Evolutionary conservation across 306 rosid genomes (phyloP), one percentile per base, ranked within the genome.

Genomic region (Herpetospermum pedunculosum): DNA sequence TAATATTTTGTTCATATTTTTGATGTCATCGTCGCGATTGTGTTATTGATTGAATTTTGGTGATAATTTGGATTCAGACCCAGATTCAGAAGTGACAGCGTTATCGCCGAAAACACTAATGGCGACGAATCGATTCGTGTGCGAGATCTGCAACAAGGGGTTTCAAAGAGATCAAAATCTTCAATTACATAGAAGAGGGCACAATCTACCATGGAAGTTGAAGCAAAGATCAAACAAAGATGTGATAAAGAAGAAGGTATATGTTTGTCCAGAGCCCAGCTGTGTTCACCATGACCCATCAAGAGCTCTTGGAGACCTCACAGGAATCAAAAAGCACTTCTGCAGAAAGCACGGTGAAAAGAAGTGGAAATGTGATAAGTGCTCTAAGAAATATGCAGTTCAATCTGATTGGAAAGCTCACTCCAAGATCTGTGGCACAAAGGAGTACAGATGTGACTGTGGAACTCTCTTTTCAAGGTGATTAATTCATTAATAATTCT

Each of bases 371-470:
- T 77, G 76, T 44, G 75, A 77, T 26, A 69, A 77, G 23, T 77
- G 80, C 37, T 77, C 80, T 44, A 77, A 77, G 75, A 69, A 68
- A 25, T 77, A 77, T 57, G 80, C 80, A 5, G 80, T 77, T 69
- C 80, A 77, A 55, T 77, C 80, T 15, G 80, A 77, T 28, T 77
- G 80, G 80, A 77, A 77, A 35, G 80, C 80, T 38, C 80, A 77
- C 26, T 69, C 76, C 68, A 70, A 77, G 37, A 77, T 59, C 57
- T 77, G 80, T 70, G 80, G 80, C 57, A 77, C 80, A 0, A 69
- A 48, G 21, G 80, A 77, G 70, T 77, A 77, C 26, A 69, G 75
- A 68, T 77, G 80, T 70, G 71, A 77, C 41, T 77, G 80, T 70
- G 76, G 80, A 26, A 77, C 80, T 23, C 75, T 77, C 6, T 77